Evolutionary conservation across 2,329 filamentous ascomycete genomes (phyloP).

Genomic region (Tolypocladium album): DNA sequence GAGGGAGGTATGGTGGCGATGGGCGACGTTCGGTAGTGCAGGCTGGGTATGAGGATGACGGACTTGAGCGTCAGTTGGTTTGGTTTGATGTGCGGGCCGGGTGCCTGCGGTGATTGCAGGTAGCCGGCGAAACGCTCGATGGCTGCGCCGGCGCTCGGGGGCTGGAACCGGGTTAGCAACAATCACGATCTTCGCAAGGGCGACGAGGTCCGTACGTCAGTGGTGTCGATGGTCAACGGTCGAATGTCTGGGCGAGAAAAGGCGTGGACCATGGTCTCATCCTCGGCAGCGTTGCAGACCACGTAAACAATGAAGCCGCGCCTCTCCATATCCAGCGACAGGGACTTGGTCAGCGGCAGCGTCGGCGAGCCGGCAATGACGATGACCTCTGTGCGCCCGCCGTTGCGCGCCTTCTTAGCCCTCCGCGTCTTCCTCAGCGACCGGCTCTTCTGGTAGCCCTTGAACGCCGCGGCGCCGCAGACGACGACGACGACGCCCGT

Average conservation of each 20-base stretch:
- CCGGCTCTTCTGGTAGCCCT: constrained; percentile 37
- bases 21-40: constrained; percentile 70
- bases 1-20: constrained; percentile 78
- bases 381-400: constrained; percentile 75
- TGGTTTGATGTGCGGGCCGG: constrained; percentile 63
- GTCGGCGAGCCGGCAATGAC: constrained; percentile 83
- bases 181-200: background rate
- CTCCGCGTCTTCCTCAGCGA: constrained; percentile 58
- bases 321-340: constrained; percentile 79
- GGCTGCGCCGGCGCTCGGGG: constrained; percentile 54
- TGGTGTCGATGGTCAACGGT: constrained; percentile 72
- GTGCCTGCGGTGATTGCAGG: constrained; percentile 63
- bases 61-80: constrained; percentile 70
- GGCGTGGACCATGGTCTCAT: constrained; percentile 67
- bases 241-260: constrained; percentile 74
- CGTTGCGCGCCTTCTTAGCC: constrained; percentile 70
- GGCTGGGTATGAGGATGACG: constrained; percentile 72
- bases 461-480: constrained; percentile 53
- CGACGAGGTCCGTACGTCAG: constrained; percentile 48
- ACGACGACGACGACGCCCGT: constrained; percentile 62
- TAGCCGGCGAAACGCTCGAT: constrained; percentile 62
- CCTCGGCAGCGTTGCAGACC: constrained; percentile 74
- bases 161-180: constrained; percentile 30
- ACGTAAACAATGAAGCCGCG: constrained; percentile 91
- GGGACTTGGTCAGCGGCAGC: constrained; percentile 71